Evolutionary conservation across 306 rosid genomes (phyloP), one percentile per base, ranked within the genome.

Genomic region (Cicer yamashitae): DNA sequence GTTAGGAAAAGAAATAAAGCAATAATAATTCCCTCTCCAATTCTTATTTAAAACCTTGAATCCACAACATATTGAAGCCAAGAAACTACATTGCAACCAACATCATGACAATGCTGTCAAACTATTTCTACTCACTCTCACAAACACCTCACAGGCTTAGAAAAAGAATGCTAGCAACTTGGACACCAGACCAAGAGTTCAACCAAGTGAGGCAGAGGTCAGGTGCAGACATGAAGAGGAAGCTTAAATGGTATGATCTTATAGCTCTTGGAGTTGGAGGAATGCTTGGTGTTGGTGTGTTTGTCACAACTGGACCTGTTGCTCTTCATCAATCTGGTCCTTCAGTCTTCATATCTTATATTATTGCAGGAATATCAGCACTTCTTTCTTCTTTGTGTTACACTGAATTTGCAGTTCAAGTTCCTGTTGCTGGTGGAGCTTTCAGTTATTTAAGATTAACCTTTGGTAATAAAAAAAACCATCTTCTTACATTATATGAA

Each of bases 391-490:
- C 98, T 70, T 46, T 91, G 70, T 94, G 98, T 74, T 94, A 94
- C 84, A 85, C 97, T 51, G 98, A 94, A 65, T 94, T 94, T 76
- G 86, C 98, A 5, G 96, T 94, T 71, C 96, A 94, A 78, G 86
- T 94, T 47, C 94, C 98, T 0, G 98, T 89, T 40, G 98, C 98
- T 9, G 98, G 98, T 17, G 98, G 97, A 62, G 98, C 98, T 72
- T 94, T 94, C 82, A 91, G 98, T 73, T 94, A 94, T 65, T 79
- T 94, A 56, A 85, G 98, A 81, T 61, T 91, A 61, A 94, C 97
- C 44, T 91, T 94, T 61, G 98, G 98, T 94, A 87, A 52, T 30
- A 12, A 34, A 12, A 30, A 59, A 10, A 73, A 12, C 10, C 39
- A 59, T 57, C 13, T 65, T 51, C 3, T 38, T 18, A 9, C n/a